Percentiles rank a stretch among this genome's conserved stretches.
Evolutionary conservation across 2,329 filamentous ascomycete species (phyloP).

Genomic region (Verticillium nonalfalfae): DNA sequence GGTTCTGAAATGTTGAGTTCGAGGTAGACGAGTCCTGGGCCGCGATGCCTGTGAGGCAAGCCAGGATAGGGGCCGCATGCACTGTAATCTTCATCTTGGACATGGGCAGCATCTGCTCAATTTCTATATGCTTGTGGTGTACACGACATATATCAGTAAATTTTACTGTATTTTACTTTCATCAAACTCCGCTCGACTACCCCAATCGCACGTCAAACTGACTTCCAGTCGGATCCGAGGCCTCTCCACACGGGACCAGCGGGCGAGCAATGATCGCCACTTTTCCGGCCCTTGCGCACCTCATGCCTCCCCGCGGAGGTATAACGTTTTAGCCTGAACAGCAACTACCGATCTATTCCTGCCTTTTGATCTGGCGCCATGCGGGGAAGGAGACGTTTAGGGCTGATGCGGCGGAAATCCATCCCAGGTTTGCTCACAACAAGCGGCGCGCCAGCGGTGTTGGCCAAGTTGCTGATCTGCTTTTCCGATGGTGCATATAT

Average conservation of each 20-base stretch:
- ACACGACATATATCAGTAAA: too few species aligned
- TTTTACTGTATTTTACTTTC: too few species aligned
- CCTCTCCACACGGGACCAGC: neutral
- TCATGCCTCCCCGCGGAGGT: neutral
- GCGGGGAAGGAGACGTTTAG: too few species aligned
- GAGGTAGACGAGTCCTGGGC: neutral
- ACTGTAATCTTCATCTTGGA: neutral
- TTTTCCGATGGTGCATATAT: too few species aligned
- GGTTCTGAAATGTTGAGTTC: slow-evolving; percentile 23
- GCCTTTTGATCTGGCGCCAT: neutral
- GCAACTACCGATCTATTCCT: neutral
- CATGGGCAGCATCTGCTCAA: neutral
- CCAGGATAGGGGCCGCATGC: neutral
- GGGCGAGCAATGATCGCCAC: neutral
- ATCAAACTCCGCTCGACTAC: neutral
- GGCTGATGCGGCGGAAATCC: too few species aligned
- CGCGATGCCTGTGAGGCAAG: neutral
- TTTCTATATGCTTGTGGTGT: too few species aligned
- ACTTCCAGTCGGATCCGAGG: neutral
- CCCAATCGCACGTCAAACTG: neutral
- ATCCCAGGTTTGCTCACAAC: too few species aligned
- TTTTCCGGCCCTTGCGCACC: neutral
- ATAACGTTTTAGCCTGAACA: neutral
- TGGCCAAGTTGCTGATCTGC: too few species aligned
- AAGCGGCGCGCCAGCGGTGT: too few species aligned